phyloP scores from a whole-genome alignment of 2,329 filamentous ascomycete species.

The Diaporthe eres region DNA sequence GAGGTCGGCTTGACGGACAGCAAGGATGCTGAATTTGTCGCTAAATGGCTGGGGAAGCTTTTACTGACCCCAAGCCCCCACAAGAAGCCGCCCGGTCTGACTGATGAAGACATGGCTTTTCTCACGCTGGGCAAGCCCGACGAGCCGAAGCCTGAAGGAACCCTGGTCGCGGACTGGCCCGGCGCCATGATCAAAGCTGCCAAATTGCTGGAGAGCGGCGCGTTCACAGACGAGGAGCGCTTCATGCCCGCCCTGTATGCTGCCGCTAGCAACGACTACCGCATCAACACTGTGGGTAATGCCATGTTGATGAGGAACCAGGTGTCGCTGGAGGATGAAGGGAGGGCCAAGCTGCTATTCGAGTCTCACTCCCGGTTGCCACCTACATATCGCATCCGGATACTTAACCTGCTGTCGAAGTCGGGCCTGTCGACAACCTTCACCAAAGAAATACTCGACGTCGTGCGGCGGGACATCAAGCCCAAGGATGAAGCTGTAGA shows the following conservation, averaged over 20 bases:
- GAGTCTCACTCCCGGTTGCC: slow-evolving; percentile 80
- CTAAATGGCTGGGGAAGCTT: slow-evolving; percentile 82
- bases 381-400: slow-evolving; percentile 81
- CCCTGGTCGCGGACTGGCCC: slow-evolving; percentile 75
- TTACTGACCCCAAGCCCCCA: slow-evolving; percentile 59
- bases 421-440: slow-evolving; percentile 80
- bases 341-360: slow-evolving; percentile 77
- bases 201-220: slow-evolving; percentile 83
- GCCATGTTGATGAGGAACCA: slow-evolving; percentile 87
- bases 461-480: slow-evolving; percentile 76
- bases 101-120: slow-evolving; percentile 76
- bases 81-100: slow-evolving; percentile 67
- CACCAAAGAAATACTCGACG: slow-evolving; percentile 74
- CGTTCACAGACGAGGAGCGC: slow-evolving; percentile 86
- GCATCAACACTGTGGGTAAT: slow-evolving; percentile 87
- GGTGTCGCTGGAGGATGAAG: slow-evolving; percentile 78
- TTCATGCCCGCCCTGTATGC: slow-evolving; percentile 89
- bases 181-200: slow-evolving; percentile 79
- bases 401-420: slow-evolving; percentile 82
- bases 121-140: slow-evolving; percentile 77
- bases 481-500: slow-evolving; percentile 54
- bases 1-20: slow-evolving; percentile 75
- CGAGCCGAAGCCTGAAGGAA: slow-evolving; percentile 71
- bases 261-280: slow-evolving; percentile 84
- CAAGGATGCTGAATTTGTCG: slow-evolving; percentile 81